These are phyloP conservation scores for Phytophthora pluvialis DNA, from an alignment of 352 stramenopile genomes.

Conservation along the genomic window DNA sequence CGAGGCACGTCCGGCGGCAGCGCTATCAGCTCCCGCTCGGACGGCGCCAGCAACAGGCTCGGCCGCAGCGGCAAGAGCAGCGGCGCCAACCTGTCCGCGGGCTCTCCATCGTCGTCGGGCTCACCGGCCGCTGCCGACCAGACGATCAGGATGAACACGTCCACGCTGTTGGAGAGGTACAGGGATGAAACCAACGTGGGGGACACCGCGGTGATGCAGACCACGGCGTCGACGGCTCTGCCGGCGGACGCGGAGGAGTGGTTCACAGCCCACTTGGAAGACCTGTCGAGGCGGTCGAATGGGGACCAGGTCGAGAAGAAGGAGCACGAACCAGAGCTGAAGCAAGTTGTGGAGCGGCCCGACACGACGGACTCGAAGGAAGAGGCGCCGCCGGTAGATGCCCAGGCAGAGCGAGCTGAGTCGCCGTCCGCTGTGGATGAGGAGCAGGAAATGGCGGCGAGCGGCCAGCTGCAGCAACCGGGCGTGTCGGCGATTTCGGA, in stretches of 20 bases:
- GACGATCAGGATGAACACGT: constrained; percentile 34
- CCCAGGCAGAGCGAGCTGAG: constrained; percentile 1
- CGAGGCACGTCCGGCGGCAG: constrained; percentile 16
- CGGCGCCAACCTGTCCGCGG: constrained; percentile 20
- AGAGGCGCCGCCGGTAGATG: constrained; percentile 5
- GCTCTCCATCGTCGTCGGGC: constrained; percentile 25
- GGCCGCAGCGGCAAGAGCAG: constrained; percentile 31
- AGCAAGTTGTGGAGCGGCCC: constrained; percentile 1
- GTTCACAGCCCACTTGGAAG: constrained; percentile 36
- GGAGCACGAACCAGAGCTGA: constrained; percentile 18
- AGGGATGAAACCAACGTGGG: constrained; percentile 36
- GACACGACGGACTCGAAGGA: constrained; percentile 17
- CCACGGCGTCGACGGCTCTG: constrained; percentile 26
- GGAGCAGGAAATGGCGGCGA: constrained; percentile 24
- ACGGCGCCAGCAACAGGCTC: constrained; percentile 20
- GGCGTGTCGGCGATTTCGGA: constrained; percentile 4
- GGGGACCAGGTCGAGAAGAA: constrained; percentile 7
- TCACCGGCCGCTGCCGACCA: constrained; percentile 11
- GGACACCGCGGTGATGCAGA: constrained; percentile 29
- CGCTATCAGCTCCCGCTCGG: constrained; percentile 18
- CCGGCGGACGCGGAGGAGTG: constrained; percentile 36
- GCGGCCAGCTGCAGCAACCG: constrained; percentile 22
- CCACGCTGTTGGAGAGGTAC: constrained; percentile 40
- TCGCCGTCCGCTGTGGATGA: constrained; percentile 4
- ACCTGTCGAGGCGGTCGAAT: constrained; percentile 18